Percentiles rank a stretch among this genome's conserved stretches.
phyloP scores from a whole-genome alignment of 2,329 filamentous ascomycete genomes.

The Amauroascus verrucosus region DNA sequence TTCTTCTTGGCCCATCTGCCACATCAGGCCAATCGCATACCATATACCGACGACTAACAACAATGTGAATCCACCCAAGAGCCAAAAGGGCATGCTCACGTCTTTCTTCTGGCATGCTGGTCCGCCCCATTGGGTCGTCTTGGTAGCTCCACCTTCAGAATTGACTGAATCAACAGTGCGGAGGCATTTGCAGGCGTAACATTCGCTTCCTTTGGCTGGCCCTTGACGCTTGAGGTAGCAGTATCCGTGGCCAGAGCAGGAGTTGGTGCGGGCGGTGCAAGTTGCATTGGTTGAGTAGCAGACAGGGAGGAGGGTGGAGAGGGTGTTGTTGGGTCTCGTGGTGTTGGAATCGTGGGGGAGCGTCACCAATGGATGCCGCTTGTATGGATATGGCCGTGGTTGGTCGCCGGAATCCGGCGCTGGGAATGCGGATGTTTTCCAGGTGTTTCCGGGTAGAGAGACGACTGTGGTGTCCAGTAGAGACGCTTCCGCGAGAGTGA shows the following conservation, averaged over 20 bases:
- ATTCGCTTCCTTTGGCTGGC: conserved; percentile 41
- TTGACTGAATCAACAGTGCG: conserved; percentile 44
- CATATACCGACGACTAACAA: conserved; percentile 56
- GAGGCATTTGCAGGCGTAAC: conserved; percentile 70
- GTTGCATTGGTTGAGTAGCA: conserved; percentile 64
- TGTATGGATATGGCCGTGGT: background rate
- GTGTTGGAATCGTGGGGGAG: conserved; percentile 25
- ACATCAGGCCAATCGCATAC: conserved; percentile 67
- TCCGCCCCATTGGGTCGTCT: conserved; percentile 70
- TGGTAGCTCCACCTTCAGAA: conserved; percentile 41
- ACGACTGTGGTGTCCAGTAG: conserved; percentile 50
- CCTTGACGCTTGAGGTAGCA: conserved; percentile 58
- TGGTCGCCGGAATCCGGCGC: background rate
- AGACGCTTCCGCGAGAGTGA: conserved; percentile 40
- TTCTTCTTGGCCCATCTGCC: conserved; percentile 73
- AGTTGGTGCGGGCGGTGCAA: conserved; percentile 60
- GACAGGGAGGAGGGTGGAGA: conserved; percentile 49
- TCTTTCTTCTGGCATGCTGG: conserved; percentile 84
- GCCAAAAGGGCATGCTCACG: conserved; percentile 77
- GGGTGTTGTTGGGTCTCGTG: conserved; percentile 20
- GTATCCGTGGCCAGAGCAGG: conserved; percentile 71
- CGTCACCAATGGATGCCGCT: conserved; percentile 12
- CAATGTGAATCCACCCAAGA: conserved; percentile 67
- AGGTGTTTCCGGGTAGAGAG: conserved; percentile 39
- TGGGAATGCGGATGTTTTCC: conserved; percentile 8